phyloP scores from a whole-genome alignment of 2,329 filamentous ascomycete genomes.

The Aspergillus ochraceus region DNA sequence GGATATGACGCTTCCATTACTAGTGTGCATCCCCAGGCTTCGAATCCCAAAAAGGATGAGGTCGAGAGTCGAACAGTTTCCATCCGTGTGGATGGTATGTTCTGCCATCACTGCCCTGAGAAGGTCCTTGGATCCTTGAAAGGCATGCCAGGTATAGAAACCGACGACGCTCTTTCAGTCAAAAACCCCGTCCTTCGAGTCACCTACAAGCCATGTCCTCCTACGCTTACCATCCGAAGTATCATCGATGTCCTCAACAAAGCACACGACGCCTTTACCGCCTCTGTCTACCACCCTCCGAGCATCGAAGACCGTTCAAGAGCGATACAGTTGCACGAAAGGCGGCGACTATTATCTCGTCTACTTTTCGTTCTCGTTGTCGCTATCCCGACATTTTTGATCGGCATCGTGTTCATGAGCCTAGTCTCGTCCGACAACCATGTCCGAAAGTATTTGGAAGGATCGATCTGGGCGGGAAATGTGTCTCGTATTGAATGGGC shows the following conservation, averaged over 20 bases:
- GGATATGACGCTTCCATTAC: constrained; percentile 67
- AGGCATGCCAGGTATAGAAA: constrained; percentile 49
- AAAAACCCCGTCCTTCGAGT: constrained; percentile 68
- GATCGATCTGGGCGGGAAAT: constrained; percentile 66
- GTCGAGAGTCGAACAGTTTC: constrained; percentile 57
- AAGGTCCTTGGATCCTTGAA: constrained; percentile 39
- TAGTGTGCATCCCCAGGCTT: constrained; percentile 32
- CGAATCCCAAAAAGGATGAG: constrained; percentile 32
- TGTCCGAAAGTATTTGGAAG: constrained; percentile 66
- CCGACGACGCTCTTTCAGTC: constrained; percentile 51
- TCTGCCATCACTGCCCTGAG: constrained; percentile 69
- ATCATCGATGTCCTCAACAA: constrained; percentile 69
- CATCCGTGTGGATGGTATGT: constrained; percentile 70
- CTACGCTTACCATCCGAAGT: constrained; percentile 70
- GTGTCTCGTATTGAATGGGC: constrained; percentile 76
- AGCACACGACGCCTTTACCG: constrained; percentile 64
- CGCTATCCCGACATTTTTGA: constrained; percentile 79
- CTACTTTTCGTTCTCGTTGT: constrained; percentile 67
- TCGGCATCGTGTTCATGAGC: constrained; percentile 90
- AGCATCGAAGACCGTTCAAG: constrained; percentile 80
- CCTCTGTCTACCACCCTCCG: constrained; percentile 74
- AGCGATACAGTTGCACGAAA: constrained; percentile 69
- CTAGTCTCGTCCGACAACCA: constrained; percentile 63
- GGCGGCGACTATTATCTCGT: constrained; percentile 67
- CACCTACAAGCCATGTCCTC: constrained; percentile 67